Evolutionary conservation across 768 basidiomycete genomes (phyloP).

Genomic region (Mycena haematopus): DNA sequence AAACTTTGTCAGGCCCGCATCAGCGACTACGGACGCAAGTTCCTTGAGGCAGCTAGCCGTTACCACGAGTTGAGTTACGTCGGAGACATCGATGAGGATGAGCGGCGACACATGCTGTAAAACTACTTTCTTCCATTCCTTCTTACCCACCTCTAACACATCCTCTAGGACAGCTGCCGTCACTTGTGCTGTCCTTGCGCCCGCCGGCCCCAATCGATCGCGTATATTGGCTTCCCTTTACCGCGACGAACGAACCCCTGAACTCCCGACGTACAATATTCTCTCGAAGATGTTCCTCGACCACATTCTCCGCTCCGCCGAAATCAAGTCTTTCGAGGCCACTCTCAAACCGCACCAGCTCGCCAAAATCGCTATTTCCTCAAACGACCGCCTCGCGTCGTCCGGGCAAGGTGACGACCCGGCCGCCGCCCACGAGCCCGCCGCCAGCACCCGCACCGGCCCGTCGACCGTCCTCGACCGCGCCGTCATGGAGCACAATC

Average conservation of each 20-base stretch:
- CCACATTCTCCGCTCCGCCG: conserved; percentile 89
- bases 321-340: conserved; percentile 89
- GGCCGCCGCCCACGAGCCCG: conserved; percentile 54
- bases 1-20: conserved; percentile 95
- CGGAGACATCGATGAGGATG: conserved; percentile 91
- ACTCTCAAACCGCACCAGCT: conserved; percentile 92
- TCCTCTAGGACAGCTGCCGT: conserved; percentile 80
- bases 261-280: conserved; percentile 86
- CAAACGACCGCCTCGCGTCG: conserved; percentile 81
- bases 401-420: conserved; percentile 63
- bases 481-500: conserved; percentile 98
- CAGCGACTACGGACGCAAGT: conserved; percentile 89
- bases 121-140: conserved; percentile 36
- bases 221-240: conserved; percentile 91
- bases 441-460: conserved; percentile 80
- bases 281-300: conserved; percentile 99
- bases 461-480: conserved; percentile 96
- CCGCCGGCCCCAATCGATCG: conserved; percentile 95
- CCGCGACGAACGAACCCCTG: conserved; percentile 87
- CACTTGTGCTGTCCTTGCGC: conserved; percentile 95
- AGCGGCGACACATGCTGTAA: conserved; percentile 89
- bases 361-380: conserved; percentile 86
- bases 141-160: conserved; percentile 19
- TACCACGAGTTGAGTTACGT: conserved; percentile 96
- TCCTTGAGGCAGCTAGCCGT: conserved; percentile 90